Percentiles rank a stretch among this genome's conserved stretches.
Evolutionary conservation across 441 rosid species (phyloP).

Genomic region (Gossypium aridum): DNA sequence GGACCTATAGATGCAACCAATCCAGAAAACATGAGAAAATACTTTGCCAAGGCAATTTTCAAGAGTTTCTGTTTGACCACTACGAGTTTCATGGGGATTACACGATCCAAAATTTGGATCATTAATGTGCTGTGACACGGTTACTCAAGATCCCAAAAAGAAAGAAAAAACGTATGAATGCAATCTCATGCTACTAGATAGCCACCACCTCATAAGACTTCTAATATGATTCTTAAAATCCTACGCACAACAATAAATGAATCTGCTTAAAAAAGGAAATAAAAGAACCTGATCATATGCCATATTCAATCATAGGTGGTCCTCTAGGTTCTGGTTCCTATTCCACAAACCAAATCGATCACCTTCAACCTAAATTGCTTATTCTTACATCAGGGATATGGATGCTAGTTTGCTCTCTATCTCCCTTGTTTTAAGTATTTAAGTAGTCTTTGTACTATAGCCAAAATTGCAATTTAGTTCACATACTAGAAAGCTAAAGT

Average conservation of each 20-base stretch:
- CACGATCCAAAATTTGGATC: background rate
- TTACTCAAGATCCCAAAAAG: background rate
- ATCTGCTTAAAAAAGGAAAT: background rate
- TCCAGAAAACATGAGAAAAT: background rate
- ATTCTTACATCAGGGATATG: background rate
- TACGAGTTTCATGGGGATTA: background rate
- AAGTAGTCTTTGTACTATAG: background rate
- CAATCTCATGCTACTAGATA: background rate
- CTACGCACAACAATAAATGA: background rate
- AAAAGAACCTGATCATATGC: background rate
- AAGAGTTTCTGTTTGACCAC: background rate
- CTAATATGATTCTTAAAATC: background rate
- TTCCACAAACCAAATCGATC: background rate
- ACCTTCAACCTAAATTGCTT: background rate
- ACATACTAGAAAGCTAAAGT: background rate
- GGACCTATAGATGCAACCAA: constrained; percentile 36
- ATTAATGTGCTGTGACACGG: background rate
- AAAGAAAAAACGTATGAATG: background rate
- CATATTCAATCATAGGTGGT: background rate
- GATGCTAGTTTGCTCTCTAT: background rate
- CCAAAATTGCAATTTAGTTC: background rate
- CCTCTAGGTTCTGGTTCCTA: background rate
- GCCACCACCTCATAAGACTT: background rate
- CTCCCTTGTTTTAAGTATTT: background rate
- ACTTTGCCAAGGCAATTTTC: background rate